phyloP scores from a whole-genome alignment of 1,284 basidiomycete genomes.

The Ceratobasidium sp. region DNA sequence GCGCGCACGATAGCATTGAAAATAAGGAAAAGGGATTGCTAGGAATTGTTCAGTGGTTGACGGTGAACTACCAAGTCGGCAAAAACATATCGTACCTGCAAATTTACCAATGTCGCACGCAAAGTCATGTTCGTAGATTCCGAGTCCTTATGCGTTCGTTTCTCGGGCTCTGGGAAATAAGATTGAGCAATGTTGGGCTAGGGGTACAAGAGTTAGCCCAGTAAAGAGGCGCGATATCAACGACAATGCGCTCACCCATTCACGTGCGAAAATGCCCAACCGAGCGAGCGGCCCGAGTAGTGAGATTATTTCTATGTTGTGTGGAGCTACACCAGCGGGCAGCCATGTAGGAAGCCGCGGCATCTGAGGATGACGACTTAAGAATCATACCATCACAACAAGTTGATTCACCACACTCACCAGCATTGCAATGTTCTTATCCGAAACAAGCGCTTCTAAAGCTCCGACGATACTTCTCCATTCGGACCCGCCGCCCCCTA shows the following conservation, averaged over 20 bases:
- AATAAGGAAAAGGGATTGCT: slow-evolving; percentile 84
- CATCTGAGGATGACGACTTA: slow-evolving; percentile 51
- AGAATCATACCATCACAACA: not conserved
- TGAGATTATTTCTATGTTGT: slow-evolving; percentile 63
- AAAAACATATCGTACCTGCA: slow-evolving; percentile 67
- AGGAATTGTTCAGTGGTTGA: too few species aligned
- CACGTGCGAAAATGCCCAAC: slow-evolving; percentile 81
- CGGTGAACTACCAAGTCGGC: too few species aligned
- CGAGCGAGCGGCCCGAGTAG: slow-evolving; percentile 84
- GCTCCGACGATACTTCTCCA: slow-evolving; percentile 91
- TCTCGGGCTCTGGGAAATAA: slow-evolving; percentile 87
- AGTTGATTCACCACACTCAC: slow-evolving; percentile 45
- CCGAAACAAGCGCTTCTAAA: slow-evolving; percentile 77
- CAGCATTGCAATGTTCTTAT: slow-evolving; percentile 85
- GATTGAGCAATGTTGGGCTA: slow-evolving; percentile 79
- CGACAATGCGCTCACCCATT: too few species aligned
- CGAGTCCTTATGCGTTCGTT: slow-evolving; percentile 74
- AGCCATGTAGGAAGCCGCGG: slow-evolving; percentile 76
- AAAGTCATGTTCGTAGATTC: slow-evolving; percentile 85
- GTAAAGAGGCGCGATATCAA: too few species aligned
- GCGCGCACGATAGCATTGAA: slow-evolving; percentile 90
- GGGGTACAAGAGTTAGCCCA: too few species aligned
- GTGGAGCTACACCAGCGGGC: slow-evolving; percentile 63
- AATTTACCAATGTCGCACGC: slow-evolving; percentile 76
- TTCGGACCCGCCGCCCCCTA: slow-evolving; percentile 48